Evolutionary conservation across 352 stramenopile genomes (phyloP), one percentile per base, ranked within the genome.

Genomic region (Phytophthora sp.): DNA sequence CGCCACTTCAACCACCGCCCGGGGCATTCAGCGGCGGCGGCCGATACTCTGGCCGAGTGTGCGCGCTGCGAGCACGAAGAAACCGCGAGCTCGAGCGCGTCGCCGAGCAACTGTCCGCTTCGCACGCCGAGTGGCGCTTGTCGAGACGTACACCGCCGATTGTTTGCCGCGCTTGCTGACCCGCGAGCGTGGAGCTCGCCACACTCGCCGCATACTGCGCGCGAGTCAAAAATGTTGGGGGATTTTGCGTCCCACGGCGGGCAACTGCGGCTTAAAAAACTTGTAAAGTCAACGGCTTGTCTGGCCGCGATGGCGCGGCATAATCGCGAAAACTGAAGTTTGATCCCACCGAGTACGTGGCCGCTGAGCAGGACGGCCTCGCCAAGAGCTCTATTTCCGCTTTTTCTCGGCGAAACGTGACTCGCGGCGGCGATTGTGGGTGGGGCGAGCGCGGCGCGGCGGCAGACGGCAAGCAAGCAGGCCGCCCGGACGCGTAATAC

Each of bases 1-100:
- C 49, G 28, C 13, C 57, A 67, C 64, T 72, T 72, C 64, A 72
- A 72, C 64, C 64, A 72, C 64, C 58, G 34, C 49, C 48, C 41
- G 30, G 30, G 4, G 18, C 39, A 46, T 46, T 18, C 39, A 46
- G 39, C 35, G 6, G 9, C n/a, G 4, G 21, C 3, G 6, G 17
- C 9, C 8, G 32, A 55, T 55, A 55, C 24, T 35, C 15, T 23
- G 23, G 21, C 24, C 12, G 11, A 48, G 41, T 32, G 21, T 27
- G 4, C 21, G 41, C 23, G 11, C 18, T 21, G 8, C 10, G 44
- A 23, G 44, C 44, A 53, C 44, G 44, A 53, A 53, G 27, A 52
- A 55, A 54, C 18, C 48, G 21, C 30, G 30, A 39, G 44, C 15
- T 20, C 10, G 31, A 51, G 43, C 43, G 21, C 21, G 23, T 30